Evolutionary conservation across 2,329 filamentous ascomycete genomes (phyloP), one percentile per base, ranked within the genome.

Genomic region (Sporothrix euskadiensis): DNA sequence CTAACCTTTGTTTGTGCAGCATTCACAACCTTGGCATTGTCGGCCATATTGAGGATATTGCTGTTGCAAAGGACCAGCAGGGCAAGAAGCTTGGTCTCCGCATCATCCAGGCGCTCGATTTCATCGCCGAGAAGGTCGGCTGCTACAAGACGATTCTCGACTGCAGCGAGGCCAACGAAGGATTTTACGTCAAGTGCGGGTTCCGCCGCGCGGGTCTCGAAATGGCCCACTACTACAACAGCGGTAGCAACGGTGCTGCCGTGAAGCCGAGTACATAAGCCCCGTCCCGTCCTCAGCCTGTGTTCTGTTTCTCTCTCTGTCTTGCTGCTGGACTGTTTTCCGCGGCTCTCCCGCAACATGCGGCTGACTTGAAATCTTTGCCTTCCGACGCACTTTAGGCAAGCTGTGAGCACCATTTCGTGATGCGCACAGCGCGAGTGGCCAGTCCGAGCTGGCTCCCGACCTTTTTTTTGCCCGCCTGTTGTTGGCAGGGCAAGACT

Each of bases 141-240:
- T 98, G 95, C 84, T 98, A 98, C 84, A 98, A 96, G 91, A 94
- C 90, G 77, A 98, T 99, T 78, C 88, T 98, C 76, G 95, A 98
- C 83, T 99, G 96, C 85, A 97, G 92, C 77, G 95, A 98, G 83
- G 89, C 92, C 78, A 99, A 98, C 81, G 94, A 97, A 83, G 95
- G 94, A 30, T 98, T 99, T 85, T 99, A 99, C 82, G 88, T 97
- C 82, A 98, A 98, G 87, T 98, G 96, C 83, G 95, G 95, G 74
- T 98, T 97, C 83, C 92, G 94, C 83, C 87, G 94, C 75, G 95
- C 94, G 39, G 96, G 96, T 19, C 84, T 98, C 73, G 93, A 99
- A 84, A 98, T 99, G 96, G 94, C 95, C 59, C 94, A 97, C 85
- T 97, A 97, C 83, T 96, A 97, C 81, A 94, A 91, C 74, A 82